Evolutionary conservation across 805 yeast species (phyloP).

Genomic region (Wickerhamomyces subpelliculosus): DNA sequence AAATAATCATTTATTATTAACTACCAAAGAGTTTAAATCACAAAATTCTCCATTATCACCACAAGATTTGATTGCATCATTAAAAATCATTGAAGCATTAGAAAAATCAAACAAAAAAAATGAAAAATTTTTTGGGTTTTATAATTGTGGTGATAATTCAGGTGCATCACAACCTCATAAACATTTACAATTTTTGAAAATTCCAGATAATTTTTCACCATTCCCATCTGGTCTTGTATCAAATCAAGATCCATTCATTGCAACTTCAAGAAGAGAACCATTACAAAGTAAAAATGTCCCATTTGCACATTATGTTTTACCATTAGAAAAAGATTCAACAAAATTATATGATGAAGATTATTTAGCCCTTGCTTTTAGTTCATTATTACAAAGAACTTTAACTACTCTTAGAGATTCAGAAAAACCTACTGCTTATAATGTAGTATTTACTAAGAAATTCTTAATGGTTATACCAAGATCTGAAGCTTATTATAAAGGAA

Average conservation of each 20-base stretch:
- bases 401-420: constrained; percentile 53
- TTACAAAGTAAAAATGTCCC: constrained; percentile 54
- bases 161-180: constrained; percentile 96
- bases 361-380: constrained; percentile 62
- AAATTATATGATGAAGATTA: constrained; percentile 42
- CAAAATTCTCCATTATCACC: constrained; percentile 71
- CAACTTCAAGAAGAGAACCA: constrained; percentile 50
- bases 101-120: constrained; percentile 30
- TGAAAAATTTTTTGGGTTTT: constrained; percentile 68
- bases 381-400: constrained; percentile 64
- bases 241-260: constrained; percentile 43
- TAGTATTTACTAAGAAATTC: constrained; percentile 76
- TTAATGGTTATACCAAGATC: constrained; percentile 83
- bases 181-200: constrained; percentile 78
- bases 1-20: constrained; percentile 69
- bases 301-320: constrained; percentile 79
- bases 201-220: constrained; percentile 53
- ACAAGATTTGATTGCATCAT: constrained; percentile 56
- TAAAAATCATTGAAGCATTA: constrained; percentile 44
- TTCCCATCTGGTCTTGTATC: constrained; percentile 48
- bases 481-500: constrained; percentile 34
- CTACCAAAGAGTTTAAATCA: constrained; percentile 66
- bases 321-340: constrained; percentile 37
- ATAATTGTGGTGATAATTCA: constrained; percentile 78
- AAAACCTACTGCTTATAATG: constrained; percentile 62